phyloP scores from a whole-genome alignment of 305 asterid species.

The Solanum chacoense region DNA sequence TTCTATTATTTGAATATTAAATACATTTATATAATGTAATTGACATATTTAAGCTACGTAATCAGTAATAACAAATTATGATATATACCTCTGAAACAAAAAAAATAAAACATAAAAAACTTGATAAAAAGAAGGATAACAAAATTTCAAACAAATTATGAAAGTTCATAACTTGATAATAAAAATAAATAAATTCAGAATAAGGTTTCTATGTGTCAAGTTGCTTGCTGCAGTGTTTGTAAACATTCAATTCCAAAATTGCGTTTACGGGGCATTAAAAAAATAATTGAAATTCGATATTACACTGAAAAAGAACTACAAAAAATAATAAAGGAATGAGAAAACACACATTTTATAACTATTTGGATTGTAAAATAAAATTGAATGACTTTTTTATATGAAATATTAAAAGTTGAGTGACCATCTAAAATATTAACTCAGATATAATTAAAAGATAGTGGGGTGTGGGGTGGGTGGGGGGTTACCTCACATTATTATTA shows the following conservation, averaged over 20 bases:
- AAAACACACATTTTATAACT: neutral
- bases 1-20: no score
- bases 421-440: neutral
- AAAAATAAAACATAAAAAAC: neutral
- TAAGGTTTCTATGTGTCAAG: neutral
- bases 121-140: neutral
- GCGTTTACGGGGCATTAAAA: no score
- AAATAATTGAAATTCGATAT: neutral
- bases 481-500: neutral
- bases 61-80: no score
- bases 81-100: neutral
- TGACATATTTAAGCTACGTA: neutral
- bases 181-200: no score
- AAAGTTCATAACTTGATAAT: neutral
- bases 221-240: neutral
- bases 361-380: no score
- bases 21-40: neutral
- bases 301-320: neutral
- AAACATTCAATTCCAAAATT: neutral
- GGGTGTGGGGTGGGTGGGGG: no score
- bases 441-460: no score
- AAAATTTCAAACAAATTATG: neutral
- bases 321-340: neutral
- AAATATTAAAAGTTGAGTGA: neutral
- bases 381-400: neutral